Evolutionary conservation across 2,329 filamentous ascomycete species (phyloP).

Genomic region (Ilyonectria robusta): DNA sequence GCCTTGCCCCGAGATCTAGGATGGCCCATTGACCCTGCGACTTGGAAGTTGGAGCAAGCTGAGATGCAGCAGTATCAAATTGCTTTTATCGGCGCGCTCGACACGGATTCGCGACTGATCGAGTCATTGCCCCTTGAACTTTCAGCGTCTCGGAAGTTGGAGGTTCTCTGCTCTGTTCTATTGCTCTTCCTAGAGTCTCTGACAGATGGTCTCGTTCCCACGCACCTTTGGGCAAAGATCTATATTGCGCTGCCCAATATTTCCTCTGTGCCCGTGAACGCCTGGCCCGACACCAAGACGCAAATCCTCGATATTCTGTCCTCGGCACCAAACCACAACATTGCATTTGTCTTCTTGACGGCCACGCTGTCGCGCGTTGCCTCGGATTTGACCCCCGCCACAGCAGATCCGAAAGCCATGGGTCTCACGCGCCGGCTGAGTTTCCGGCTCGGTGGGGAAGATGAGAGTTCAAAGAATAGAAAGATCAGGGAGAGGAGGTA

Average conservation of each 20-base stretch:
- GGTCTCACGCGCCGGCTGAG: conserved; percentile 62
- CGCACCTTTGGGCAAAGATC: conserved; percentile 78
- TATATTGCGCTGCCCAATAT: conserved; percentile 68
- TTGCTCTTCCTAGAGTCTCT: conserved; percentile 82
- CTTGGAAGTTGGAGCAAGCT: conserved; percentile 48
- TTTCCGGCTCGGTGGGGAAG: conserved; percentile 56
- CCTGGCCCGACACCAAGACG: conserved; percentile 61
- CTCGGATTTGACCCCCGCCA: conserved; percentile 62
- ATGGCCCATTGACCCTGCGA: conserved; percentile 71
- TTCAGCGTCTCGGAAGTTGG: conserved; percentile 77
- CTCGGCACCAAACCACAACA: conserved; percentile 82
- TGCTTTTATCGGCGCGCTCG: conserved; percentile 76
- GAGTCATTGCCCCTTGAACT: conserved; percentile 75
- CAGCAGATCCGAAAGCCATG: conserved; percentile 46
- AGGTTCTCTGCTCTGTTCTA: conserved; percentile 80
- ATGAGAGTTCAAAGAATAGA: conserved; percentile 59
- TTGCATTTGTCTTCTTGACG: conserved; percentile 89
- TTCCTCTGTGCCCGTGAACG: conserved; percentile 41
- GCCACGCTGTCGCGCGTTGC: conserved; percentile 76
- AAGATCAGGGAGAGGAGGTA: conserved; percentile 72
- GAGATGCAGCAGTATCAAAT: conserved; percentile 50
- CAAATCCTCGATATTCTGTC: conserved; percentile 81
- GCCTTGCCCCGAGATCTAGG: conserved; percentile 67
- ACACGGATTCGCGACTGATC: conserved; percentile 75
- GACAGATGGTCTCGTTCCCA: conserved; percentile 83